These are phyloP conservation scores for Antrodiella citrinella DNA, from an alignment of 768 basidiomycete species.

Conservation along the genomic window DNA sequence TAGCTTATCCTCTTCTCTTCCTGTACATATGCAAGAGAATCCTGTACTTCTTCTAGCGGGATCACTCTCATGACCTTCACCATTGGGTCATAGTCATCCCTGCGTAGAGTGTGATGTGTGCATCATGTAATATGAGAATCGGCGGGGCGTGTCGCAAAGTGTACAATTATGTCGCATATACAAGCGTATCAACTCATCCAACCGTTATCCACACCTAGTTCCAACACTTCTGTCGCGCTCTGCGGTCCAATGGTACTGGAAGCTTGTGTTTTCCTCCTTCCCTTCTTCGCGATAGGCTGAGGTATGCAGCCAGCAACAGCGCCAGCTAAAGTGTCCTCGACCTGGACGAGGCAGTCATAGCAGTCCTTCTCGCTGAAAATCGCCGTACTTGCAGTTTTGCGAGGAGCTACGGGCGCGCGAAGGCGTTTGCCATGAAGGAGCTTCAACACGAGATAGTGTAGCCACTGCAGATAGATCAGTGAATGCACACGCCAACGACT, in stretches of 20 bases:
- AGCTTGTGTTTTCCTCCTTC: constrained; percentile 27
- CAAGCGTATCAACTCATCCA: constrained; percentile 38
- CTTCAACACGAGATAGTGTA: constrained; percentile 76
- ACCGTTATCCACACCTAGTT: constrained; percentile 49
- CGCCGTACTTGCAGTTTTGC: constrained; percentile 24
- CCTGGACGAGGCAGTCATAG: constrained; percentile 58
- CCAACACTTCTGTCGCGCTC: constrained; percentile 55
- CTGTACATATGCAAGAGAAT: neutral
- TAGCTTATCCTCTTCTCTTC: neutral
- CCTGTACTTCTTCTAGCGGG: no score
- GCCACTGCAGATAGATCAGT: constrained; percentile 49
- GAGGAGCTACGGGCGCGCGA: constrained; percentile 37
- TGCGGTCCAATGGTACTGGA: constrained; percentile 21
- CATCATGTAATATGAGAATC: neutral
- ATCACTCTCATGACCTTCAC: no score
- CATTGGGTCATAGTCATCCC: no score
- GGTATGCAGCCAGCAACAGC: constrained; percentile 33
- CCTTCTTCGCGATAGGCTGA: constrained; percentile 26
- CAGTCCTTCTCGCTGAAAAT: constrained; percentile 60
- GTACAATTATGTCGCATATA: neutral
- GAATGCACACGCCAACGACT: neutral
- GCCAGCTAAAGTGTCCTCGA: constrained; percentile 49
- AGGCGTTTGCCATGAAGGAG: constrained; percentile 65
- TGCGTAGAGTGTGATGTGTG: no score
- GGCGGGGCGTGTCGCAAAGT: neutral